Base-by-base conservation (phyloP, 23 red algal genomes). In the Gracilaria domingensis region DNA sequence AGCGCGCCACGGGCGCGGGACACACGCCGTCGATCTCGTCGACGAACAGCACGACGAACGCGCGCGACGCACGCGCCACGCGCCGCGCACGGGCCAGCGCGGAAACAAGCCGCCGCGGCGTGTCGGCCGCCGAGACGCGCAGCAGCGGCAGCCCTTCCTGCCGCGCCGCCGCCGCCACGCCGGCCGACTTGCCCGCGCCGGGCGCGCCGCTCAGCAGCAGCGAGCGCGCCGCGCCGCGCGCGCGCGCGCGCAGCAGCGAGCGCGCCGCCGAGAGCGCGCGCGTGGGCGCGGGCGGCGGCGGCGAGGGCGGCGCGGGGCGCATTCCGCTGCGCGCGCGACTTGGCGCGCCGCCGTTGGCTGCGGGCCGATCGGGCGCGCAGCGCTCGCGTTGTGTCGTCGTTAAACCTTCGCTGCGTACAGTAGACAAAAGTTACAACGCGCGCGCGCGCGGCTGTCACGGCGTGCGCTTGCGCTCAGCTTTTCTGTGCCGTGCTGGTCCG, bases 1-100 rank as follows among this genome's bases (percentile, higher is more conserved):
- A 17, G 29, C 29, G 28, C 8, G 25, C 37, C 26, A 35, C 1
- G 4, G 23, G 66, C 8, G 59, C 67, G 0, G 86, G 65, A 64
- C 96, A 98, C 14, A 98, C 9, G 14, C 75, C 57, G 61, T 98
- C 96, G 36, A 98, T 62, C 42, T 98, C 96, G 80, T 98, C 96
- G 71, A 98, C 29, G 49, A 95, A 85, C 21, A 98, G n/a, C 18
- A 98, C 58, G 32, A 77, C 76, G 12, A 16, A 4, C 9, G 0
- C 17, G 39, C 23, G 38, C 0, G 38, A 25, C 3, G 18, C 7
- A 9, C 38, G 72, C 3, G 72, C 39, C 8, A 51, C 5, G 0
- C 72, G 72, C 1, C 21, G 24, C 8, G 72, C 72, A 8, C 26
- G 42, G 4, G 30, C 42, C 23, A 77, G 39, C 0, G 38, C 30